These are phyloP conservation scores for Arbutus unedo DNA, from an alignment of 148 eudicot genomes.

Conservation along the genomic window DNA sequence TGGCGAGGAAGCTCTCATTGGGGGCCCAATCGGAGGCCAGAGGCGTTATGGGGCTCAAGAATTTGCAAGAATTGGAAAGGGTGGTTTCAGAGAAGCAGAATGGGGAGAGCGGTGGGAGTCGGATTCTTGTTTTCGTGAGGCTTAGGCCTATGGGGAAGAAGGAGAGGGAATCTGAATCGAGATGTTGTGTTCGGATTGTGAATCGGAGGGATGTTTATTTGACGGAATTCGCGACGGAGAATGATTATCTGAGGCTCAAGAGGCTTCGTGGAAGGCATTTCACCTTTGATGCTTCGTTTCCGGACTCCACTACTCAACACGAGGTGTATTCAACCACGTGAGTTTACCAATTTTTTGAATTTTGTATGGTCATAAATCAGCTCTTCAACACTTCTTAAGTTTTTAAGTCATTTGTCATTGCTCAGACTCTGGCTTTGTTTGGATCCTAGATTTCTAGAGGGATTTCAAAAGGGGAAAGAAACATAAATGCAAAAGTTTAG, in stretches of 20 bases:
- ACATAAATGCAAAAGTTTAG: not conserved
- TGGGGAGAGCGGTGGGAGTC: slow-evolving; percentile 29
- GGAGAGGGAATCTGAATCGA: slow-evolving; percentile 64
- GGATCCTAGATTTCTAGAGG: not conserved
- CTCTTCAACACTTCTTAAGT: no score
- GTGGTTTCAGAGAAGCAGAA: slow-evolving; percentile 30
- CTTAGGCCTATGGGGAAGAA: slow-evolving; percentile 78
- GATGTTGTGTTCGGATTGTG: slow-evolving; percentile 62
- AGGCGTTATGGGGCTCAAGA: slow-evolving; percentile 25
- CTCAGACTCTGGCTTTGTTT: not conserved
- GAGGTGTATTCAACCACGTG: slow-evolving; percentile 86
- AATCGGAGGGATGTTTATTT: slow-evolving; percentile 70
- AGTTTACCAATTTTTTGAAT: slow-evolving; percentile 25
- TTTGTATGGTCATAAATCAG: no score
- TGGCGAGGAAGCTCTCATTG: slow-evolving; percentile 66
- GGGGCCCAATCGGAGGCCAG: slow-evolving; percentile 31
- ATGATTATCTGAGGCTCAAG: slow-evolving; percentile 79
- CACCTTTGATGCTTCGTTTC: slow-evolving; percentile 76
- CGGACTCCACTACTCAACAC: slow-evolving; percentile 62
- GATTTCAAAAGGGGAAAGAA: not conserved
- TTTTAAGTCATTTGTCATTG: not conserved
- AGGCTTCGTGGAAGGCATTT: slow-evolving; percentile 86
- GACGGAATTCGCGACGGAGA: slow-evolving; percentile 66
- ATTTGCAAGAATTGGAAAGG: slow-evolving; percentile 40
- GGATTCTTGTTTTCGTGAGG: slow-evolving; percentile 84